Base-by-base conservation (phyloP, 2,329 filamentous ascomycete genomes). In the Westerdykella ornata region DNA sequence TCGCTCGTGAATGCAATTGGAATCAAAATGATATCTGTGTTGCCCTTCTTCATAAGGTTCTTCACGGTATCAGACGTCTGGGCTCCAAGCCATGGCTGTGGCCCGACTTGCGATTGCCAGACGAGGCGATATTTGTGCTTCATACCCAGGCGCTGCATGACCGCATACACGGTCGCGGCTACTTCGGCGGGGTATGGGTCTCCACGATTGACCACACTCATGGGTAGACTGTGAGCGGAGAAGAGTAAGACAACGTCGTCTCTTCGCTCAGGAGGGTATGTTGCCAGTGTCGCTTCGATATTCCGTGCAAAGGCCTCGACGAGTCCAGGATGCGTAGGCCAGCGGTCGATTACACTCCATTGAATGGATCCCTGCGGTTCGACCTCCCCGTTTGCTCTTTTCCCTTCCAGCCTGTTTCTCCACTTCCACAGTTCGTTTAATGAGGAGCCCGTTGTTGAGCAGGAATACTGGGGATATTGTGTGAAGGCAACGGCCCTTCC, bases 1-100 rank as follows among this genome's bases (percentile, higher is more conserved):
- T 98, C 92, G n/a, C 87, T 94, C 0, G 92, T 98, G 64, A 98
- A 98, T 5, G 92, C 92, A 51, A 98, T 94, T 0, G 92, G 92
- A 42, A 98, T 88, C 5, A 98, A 74, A 1, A 96, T 75, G 41
- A 98, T 74, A 60, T 98, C 88, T 41, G 83, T 94, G 60, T 96
- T 86, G 1, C 90, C 92, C 67, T 92, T 88, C 60, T 85, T 80
- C 51, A 97, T 81, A 62, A 96, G 94, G 45, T 88, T 77, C 60
- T 89, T 81, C 9, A 98, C 92, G 0, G 89, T 90, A 51, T 84
- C 81, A 45, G 83, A 82, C 0, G 92, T 98, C 67, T 98, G 92
- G 9, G 92, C 89, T 16, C 92, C 92, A 7, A 98, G 75, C 92
- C 92, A 98, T 15, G 92, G 85, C 19, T 84, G 87, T 0, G 94